Evolutionary conservation across 1,284 basidiomycete species (phyloP).

Genomic region (Cutaneotrichosporon dermatis): DNA sequence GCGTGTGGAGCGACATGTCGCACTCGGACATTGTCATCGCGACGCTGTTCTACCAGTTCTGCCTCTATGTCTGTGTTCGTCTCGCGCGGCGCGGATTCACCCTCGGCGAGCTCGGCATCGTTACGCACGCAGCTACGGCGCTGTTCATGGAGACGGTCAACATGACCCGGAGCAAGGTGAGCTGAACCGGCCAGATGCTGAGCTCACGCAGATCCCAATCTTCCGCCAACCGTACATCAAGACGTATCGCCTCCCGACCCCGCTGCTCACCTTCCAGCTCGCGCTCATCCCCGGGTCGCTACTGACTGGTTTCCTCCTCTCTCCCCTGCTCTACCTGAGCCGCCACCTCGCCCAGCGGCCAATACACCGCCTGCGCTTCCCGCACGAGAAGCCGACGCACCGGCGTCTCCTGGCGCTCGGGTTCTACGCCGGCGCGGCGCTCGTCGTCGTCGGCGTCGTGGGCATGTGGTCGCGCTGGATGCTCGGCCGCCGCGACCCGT

Average conservation of each 20-base stretch:
- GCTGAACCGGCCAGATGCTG: constrained; percentile 23
- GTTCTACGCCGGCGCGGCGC: constrained; percentile 72
- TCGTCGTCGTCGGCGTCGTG: constrained; percentile 79
- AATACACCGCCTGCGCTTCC: constrained; percentile 79
- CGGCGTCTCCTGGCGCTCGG: constrained; percentile 77
- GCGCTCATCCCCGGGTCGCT: constrained; percentile 90
- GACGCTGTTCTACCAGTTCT: constrained; percentile 83
- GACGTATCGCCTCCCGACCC: constrained; percentile 88
- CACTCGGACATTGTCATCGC: constrained; percentile 70
- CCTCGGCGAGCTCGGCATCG: constrained; percentile 83
- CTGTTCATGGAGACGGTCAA: constrained; percentile 80
- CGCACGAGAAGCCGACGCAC: constrained; percentile 78
- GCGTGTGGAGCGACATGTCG: constrained; percentile 59
- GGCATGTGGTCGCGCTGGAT: constrained; percentile 91
- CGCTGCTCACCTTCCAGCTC: constrained; percentile 85
- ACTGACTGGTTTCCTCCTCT: constrained; percentile 86
- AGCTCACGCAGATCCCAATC: constrained; percentile 63
- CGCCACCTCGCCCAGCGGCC: constrained; percentile 89
- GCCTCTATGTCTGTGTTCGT: constrained; percentile 81
- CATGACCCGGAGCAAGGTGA: constrained; percentile 70
- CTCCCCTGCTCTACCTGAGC: constrained; percentile 86
- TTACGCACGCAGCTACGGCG: constrained; percentile 80
- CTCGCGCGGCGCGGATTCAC: constrained; percentile 91
- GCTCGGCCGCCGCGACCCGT: constrained; percentile 77
- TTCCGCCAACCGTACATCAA: constrained; percentile 79